Evolutionary conservation across 176 grass and related monocot genomes (phyloP).

Genomic region (Panicum miliaceum): DNA sequence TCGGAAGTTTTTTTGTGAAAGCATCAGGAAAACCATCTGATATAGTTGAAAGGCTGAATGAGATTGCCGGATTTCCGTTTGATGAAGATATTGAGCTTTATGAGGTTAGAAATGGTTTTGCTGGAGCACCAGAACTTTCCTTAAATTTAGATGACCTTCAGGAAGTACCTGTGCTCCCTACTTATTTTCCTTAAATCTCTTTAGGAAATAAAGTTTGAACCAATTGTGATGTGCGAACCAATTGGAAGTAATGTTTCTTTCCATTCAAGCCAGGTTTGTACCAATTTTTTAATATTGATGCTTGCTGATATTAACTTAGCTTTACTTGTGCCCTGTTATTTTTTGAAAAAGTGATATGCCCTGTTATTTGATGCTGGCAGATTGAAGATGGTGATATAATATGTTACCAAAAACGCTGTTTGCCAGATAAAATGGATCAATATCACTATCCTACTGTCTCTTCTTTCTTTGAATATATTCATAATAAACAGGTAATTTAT

Average conservation of each 20-base stretch:
- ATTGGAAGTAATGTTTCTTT: conserved; percentile 55
- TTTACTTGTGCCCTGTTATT: conserved; percentile 45
- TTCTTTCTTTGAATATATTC: conserved; percentile 95
- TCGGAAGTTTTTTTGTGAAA: conserved; percentile 71
- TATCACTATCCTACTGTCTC: conserved; percentile 60
- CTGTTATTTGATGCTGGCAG: conserved; percentile 56
- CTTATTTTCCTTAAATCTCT: conserved; percentile 45
- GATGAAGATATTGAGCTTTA: conserved; percentile 91
- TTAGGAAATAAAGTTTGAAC: conserved; percentile 88
- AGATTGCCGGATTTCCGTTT: conserved; percentile 70
- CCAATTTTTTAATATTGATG: background rate
- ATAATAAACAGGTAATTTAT: conserved; percentile 82
- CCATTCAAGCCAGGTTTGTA: conserved; percentile 61
- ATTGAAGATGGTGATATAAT: conserved; percentile 87
- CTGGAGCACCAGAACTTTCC: background rate
- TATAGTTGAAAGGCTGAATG: conserved; percentile 75
- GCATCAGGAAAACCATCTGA: conserved; percentile 71
- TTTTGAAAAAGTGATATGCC: too few species aligned
- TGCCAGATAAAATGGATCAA: conserved; percentile 48
- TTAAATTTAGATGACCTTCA: background rate
- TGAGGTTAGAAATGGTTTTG: conserved; percentile 60
- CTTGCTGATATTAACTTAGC: background rate
- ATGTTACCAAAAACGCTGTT: conserved; percentile 72
- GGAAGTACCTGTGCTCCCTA: background rate
- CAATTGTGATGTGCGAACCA: conserved; percentile 64